Evolutionary conservation across 495 filamentous ascomycete genomes (phyloP), one percentile per base, ranked within the genome.

Genomic region (Saxophila tyrrhenica): DNA sequence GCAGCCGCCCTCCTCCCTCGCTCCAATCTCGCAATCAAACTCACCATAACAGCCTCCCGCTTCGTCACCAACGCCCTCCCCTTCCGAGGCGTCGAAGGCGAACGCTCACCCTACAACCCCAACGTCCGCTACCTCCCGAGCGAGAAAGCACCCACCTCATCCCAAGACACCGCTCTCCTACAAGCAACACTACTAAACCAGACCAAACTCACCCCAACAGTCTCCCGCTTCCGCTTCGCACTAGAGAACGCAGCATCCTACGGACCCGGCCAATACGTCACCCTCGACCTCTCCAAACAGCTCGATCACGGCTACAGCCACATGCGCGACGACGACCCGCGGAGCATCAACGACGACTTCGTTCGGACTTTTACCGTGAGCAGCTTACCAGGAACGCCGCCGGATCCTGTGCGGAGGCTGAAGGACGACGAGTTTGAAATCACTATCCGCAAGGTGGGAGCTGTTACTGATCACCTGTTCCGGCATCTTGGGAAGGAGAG

Each of bases 351-450:
- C 57, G 87, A 92, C 57, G 86, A 94, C 62, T 90, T 80, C 59
- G 70, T 89, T 19, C 73, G 87, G 35, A 91, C 87, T 0, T 92
- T 92, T 62, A 92, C 86, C 2, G 73, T 90, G 3, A 84, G 81
- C 0, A 85, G 76, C 1, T 64, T 70, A 22, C 78, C 80, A 2
- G 67, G 57, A 7, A 21, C 50, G 1, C 52, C 56, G 10, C 69
- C 54, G 53, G 39, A 49, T 39, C 44, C 45, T 3, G 51, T 54
- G 1, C 35, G 35, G 11, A 39, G 51, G 35, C 25, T 54, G 21
- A 52, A 58, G 50, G 52, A 61, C 19, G 69, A 75, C 44, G 73
- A 84, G 57, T 74, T 90, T 46, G 83, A 91, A 62, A 83, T 91
- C 42, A 88, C 81, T 15, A 75, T 80, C 29, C 71, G 85, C 22